These are phyloP conservation scores for Neophaeococcomyces aloes DNA, from an alignment of 2,329 filamentous ascomycete species.

Conservation along the genomic window DNA sequence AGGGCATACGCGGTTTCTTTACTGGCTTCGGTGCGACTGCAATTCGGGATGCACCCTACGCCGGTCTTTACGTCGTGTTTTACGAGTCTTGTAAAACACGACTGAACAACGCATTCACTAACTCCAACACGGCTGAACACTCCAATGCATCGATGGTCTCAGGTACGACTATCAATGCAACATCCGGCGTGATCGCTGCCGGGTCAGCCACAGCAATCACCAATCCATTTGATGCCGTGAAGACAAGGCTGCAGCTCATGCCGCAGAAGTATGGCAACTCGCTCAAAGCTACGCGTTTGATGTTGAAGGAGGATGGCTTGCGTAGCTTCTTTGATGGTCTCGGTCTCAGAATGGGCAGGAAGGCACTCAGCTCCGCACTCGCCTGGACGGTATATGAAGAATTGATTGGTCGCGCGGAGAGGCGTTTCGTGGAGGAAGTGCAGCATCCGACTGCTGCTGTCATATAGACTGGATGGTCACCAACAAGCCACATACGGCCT, in stretches of 20 bases:
- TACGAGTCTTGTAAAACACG: conserved; percentile 74
- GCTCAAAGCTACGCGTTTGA: conserved; percentile 61
- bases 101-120: conserved; percentile 33
- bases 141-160: conserved; percentile 4
- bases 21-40: conserved; percentile 89
- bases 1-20: conserved; percentile 79
- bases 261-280: conserved; percentile 74
- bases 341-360: conserved; percentile 75
- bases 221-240: conserved; percentile 94
- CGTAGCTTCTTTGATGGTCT: conserved; percentile 77
- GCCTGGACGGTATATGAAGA: conserved; percentile 98
- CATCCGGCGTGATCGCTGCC: conserved; percentile 69
- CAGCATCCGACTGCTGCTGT: conserved; percentile 10
- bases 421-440: conserved; percentile 15
- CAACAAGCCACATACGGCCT: too few species aligned
- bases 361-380: conserved; percentile 85
- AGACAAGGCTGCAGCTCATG: conserved; percentile 87
- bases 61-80: conserved; percentile 84
- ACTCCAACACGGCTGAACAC: neutral
- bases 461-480: conserved; percentile 8
- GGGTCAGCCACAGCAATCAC: conserved; percentile 76
- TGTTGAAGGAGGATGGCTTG: conserved; percentile 72
- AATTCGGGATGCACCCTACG: conserved; percentile 89
- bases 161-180: conserved; percentile 69
- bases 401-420: conserved; percentile 63